Base-by-base conservation (phyloP, 2,329 filamentous ascomycete species). In the Venturia asperata region DNA sequence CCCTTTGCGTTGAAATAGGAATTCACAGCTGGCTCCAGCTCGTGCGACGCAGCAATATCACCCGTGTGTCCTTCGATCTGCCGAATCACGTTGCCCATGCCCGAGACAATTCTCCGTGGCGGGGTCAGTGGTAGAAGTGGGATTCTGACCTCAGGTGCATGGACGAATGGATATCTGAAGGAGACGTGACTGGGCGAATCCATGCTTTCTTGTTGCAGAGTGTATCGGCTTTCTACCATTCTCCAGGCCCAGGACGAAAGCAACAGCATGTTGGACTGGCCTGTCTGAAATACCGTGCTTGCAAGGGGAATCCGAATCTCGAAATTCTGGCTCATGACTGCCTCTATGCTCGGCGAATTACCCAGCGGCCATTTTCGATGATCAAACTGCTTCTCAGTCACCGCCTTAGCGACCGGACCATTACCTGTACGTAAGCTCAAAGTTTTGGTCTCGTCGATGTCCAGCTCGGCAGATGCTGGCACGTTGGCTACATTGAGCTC, bases 31-130 rank as follows among this genome's bases (percentile, higher is more conserved):
- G 73, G 73, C 72, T 94, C 90, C 1, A 93, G 79, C 72, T 93
- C 90, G 37, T 82, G 80, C 0, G 89, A 92, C 3, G 90, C 89
- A 15, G 88, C 86, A 0, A 81, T 77, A 1, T 75, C 70, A 41
- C 76, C 73, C 5, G 78, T 79, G 27, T 79, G 71, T 24, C 42
- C 39, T 30, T 73, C 69, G 11, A 92, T 72, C 52, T 84, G 82
- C 41, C 87, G 84, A 27, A 94, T 79, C 65, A 95, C 93, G 74
- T 95, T 95, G 3, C 91, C 91, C 70, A 92, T 85, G 43, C 86
- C 85, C 45, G 84, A 82, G 0, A 81, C 77, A 43, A 94, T 85
- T 60, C 76, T 78, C 21, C 88, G 83, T 19, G 87, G 81, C 6
- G 77, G 73, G 0, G 88, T 90, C 43, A 92, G 73, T 0, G 88